A percentile compares a stretch with the other conserved stretches of the same genome.
phyloP scores from a whole-genome alignment of 1,139 yeast genomes.

The Arxiozyma slooffiae region DNA sequence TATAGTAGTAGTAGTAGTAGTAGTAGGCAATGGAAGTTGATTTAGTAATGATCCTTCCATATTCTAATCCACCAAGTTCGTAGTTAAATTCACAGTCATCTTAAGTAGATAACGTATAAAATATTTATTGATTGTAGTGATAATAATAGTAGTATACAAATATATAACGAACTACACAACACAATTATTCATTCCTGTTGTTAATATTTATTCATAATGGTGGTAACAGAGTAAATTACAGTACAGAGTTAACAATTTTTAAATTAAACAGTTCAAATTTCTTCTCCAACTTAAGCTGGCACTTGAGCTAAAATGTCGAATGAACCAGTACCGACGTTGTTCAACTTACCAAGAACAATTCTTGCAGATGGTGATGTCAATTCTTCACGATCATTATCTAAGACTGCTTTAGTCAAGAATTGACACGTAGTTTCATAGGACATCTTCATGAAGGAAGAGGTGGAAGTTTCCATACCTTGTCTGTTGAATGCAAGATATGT shows the following conservation, averaged over 20 bases:
- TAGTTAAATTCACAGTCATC: background rate
- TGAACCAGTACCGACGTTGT: constrained; percentile 92
- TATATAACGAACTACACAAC: background rate
- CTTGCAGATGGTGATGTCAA: constrained; percentile 92
- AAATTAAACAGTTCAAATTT: background rate
- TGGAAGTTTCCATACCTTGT: constrained; percentile 93
- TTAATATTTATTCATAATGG: background rate
- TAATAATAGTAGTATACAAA: background rate
- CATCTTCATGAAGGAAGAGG: constrained; percentile 97
- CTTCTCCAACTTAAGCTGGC: constrained; percentile 30
- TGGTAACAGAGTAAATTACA: background rate
- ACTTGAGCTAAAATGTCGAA: constrained; percentile 75
- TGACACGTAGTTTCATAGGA: constrained; percentile 97
- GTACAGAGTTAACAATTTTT: background rate
- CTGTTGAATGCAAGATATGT: constrained; percentile 92
- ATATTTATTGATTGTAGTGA: too few relatives aligned
- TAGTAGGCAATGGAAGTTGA: too few relatives aligned
- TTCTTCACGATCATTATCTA: constrained; percentile 83
- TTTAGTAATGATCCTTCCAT: background rate
- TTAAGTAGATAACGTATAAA: too few relatives aligned
- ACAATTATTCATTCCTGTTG: background rate
- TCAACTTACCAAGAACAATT: constrained; percentile 83
- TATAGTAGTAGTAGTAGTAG: background rate
- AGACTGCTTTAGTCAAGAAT: constrained; percentile 90
- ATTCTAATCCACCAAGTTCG: background rate